These are phyloP conservation scores for Lathyrus sativus DNA, from an alignment of 306 rosid genomes.

Conservation along the genomic window DNA sequence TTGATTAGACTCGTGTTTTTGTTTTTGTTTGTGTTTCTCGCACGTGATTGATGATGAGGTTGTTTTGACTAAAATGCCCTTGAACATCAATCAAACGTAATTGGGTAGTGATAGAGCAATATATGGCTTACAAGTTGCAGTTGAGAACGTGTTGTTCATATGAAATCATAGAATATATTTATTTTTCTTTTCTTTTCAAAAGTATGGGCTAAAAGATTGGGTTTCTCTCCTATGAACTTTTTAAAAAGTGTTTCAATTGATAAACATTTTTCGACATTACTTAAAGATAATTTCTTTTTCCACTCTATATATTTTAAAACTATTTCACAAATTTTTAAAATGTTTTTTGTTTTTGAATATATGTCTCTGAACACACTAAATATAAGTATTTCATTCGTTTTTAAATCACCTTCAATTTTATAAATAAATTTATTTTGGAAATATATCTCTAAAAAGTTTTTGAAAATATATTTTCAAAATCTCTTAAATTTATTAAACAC, in stretches of 20 bases:
- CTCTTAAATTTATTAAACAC: too few relatives aligned
- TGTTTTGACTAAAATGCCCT: constrained; percentile 45
- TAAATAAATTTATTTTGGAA: too few relatives aligned
- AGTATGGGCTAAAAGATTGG: constrained; percentile 7
- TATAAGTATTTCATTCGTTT: too few relatives aligned
- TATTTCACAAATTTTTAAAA: too few relatives aligned
- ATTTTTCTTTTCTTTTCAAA: neutral
- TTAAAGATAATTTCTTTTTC: too few relatives aligned
- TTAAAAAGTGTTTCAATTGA: neutral
- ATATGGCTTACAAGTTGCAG: neutral
- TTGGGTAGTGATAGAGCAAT: neutral
- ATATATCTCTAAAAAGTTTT: too few relatives aligned
- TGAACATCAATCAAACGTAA: neutral
- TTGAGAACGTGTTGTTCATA: constrained; percentile 7
- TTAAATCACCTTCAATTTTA: too few relatives aligned
- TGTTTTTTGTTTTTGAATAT: too few relatives aligned
- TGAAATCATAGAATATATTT: neutral
- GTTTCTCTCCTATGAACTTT: neutral
- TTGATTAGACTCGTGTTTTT: neutral
- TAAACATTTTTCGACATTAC: too few relatives aligned
- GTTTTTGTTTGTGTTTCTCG: neutral
- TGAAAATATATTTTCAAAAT: too few relatives aligned
- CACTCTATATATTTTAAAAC: too few relatives aligned
- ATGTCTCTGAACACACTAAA: too few relatives aligned
- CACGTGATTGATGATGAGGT: neutral